Base-by-base conservation (phyloP, 2,329 filamentous ascomycete species). In the Xylaria multiplex region DNA sequence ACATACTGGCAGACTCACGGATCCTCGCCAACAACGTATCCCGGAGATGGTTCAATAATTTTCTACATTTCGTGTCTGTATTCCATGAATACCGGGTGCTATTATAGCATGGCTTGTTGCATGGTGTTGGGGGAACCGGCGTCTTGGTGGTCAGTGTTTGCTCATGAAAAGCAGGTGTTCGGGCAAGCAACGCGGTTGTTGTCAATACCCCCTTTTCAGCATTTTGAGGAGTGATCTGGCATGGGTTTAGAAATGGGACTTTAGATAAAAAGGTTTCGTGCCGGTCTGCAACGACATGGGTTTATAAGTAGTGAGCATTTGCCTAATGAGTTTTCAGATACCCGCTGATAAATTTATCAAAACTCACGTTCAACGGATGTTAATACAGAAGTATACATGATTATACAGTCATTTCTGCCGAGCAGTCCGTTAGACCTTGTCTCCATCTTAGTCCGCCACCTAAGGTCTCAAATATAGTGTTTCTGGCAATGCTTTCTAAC, bases 21-120 rank as follows among this genome's bases (percentile, higher is more conserved):
- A 90, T 75, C 88, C 88, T 59, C 84, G 87, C 27, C 86, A 89
- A 74, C 81, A 82, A 54, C 84, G 78, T 7, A 76, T 87, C 52
- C 71, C 78, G 5, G 74, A 77, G 57, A 69, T 70, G 73, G 71
- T 66, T 67, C 53, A 65, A 57, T 69, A 59, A 58, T 46, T 66
- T 6, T 52, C 24, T 52, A 55, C 40, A 48, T 42, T 59, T 63
- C 42, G 42, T 48, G 7, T 52, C 56, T 52, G 16, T 56, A 37
- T 61, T 59, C 35, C 24, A 24, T n/a, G 37, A 48, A 32, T 55
- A 9, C 24, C 24, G 7, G 9, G 49, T 57, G 24, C 24, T 55
- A 13, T 30, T 49, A 54, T 9, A 53, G n/a, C 50, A 46, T 64
- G 53, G 43, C 46, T 64, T 46, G 45, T 43, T 58, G 37, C 40